These are phyloP conservation scores for Blastobotrys arbuscula DNA, from an alignment of 1,139 yeast genomes.

Conservation along the genomic window DNA sequence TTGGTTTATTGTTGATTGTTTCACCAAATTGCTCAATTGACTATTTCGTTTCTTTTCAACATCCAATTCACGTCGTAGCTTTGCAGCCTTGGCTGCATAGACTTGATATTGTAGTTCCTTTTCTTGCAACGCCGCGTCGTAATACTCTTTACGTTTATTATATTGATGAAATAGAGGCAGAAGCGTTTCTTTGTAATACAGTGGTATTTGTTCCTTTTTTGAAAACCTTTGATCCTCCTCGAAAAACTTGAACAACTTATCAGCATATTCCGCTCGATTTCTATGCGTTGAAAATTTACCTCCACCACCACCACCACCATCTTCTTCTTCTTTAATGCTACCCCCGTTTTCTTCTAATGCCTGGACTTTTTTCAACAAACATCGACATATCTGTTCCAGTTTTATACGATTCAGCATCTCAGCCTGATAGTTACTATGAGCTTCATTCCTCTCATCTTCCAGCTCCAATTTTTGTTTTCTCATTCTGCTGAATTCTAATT, in stretches of 20 bases:
- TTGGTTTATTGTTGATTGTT: background rate
- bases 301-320: background rate
- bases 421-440: conserved; percentile 9
- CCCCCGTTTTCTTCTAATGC: background rate
- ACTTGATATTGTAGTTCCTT: conserved; percentile 18
- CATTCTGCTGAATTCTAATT: conserved; percentile 16
- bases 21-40: background rate
- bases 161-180: conserved; percentile 15
- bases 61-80: conserved; percentile 8
- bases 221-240: background rate
- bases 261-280: background rate
- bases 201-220: background rate
- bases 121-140: conserved; percentile 14
- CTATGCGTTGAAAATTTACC: too few species aligned
- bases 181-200: background rate
- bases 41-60: conserved; percentile 3
- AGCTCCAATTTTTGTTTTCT: conserved; percentile 10
- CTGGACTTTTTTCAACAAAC: conserved; percentile 10
- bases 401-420: conserved; percentile 14
- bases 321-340: background rate
- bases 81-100: conserved; percentile 13
- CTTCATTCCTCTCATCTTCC: conserved; percentile 11
- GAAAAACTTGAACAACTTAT: too few species aligned
- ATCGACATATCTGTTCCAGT: conserved; percentile 15
- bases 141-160: conserved; percentile 17